phyloP scores from a whole-genome alignment of 768 basidiomycete species.

The Asterophora lycoperdoides region DNA sequence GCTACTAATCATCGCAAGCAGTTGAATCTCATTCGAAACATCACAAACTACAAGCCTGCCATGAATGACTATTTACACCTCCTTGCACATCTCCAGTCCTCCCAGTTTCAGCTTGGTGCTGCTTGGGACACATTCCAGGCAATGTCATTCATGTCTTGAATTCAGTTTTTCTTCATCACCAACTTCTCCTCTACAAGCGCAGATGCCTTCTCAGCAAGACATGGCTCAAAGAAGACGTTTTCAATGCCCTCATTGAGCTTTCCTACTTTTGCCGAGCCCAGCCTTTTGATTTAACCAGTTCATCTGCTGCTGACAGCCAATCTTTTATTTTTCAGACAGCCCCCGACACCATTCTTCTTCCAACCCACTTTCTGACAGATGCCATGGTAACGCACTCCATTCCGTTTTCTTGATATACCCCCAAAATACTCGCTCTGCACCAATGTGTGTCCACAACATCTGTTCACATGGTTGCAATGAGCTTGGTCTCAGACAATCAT shows the following conservation, averaged over 20 bases:
- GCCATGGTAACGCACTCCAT: neutral
- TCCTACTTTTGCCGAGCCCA: constrained; percentile 12
- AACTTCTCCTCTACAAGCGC: constrained; percentile 18
- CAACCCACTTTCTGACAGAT: constrained; percentile 12
- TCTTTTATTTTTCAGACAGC: neutral
- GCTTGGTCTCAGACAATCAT: constrained; percentile 9
- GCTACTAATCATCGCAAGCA: too few species aligned
- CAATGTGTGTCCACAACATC: constrained; percentile 2
- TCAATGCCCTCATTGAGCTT: constrained; percentile 19
- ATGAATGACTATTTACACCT: neutral
- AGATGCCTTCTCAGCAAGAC: constrained; percentile 18
- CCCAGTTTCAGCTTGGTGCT: neutral
- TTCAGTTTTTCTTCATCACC: constrained; percentile 8
- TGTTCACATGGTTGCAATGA: constrained; percentile 7
- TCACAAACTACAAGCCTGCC: neutral
- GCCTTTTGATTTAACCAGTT: neutral
- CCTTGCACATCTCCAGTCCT: neutral
- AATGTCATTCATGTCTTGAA: neutral
- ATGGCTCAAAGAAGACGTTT: constrained; percentile 22
- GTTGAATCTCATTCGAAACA: neutral
- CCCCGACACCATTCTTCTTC: constrained; percentile 8
- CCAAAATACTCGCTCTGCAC: neutral
- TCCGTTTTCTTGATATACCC: neutral
- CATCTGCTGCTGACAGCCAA: neutral
- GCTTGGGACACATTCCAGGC: neutral